Percentiles rank a stretch among this genome's conserved stretches.
phyloP scores from a whole-genome alignment of 352 stramenopile genomes.

The Thraustotheca clavata region DNA sequence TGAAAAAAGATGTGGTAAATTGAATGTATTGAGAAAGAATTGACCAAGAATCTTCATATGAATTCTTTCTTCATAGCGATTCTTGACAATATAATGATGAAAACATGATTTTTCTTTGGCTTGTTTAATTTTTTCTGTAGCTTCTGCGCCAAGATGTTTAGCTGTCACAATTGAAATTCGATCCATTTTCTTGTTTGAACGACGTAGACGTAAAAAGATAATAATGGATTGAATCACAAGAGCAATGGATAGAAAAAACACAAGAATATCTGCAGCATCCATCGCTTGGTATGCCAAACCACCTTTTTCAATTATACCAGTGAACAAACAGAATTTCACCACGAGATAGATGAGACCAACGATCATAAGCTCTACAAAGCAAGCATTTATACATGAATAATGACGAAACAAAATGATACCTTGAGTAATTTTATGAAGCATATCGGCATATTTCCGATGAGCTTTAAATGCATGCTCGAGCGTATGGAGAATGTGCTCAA shows the following conservation, averaged over 20 bases:
- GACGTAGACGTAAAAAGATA: conserved; percentile 39
- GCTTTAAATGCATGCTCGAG: conserved; percentile 13
- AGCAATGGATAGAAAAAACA: conserved; percentile 45
- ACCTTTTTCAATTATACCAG: conserved; percentile 24
- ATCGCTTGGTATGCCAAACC: conserved; percentile 38
- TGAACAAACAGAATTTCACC: conserved; percentile 43
- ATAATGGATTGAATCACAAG: conserved; percentile 42
- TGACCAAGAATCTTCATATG: conserved; percentile 35
- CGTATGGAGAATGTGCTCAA: conserved; percentile 7
- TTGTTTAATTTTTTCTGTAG: conserved; percentile 6
- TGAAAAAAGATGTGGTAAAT: conserved; percentile 39
- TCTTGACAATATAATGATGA: neutral
- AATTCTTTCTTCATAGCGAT: conserved; percentile 24
- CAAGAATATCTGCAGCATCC: conserved; percentile 42
- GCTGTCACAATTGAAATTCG: conserved; percentile 38
- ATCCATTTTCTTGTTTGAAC: conserved; percentile 31
- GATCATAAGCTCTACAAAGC: conserved; percentile 40
- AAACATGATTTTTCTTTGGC: conserved; percentile 14
- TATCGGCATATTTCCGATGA: conserved; percentile 19
- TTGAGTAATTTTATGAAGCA: conserved; percentile 22
- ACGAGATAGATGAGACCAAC: conserved; percentile 46
- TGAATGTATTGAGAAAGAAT: conserved; percentile 37
- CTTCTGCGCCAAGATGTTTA: conserved; percentile 29
- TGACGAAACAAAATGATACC: neutral
- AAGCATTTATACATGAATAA: neutral